Evolutionary conservation across 192 early-diverging fungal species (phyloP), one percentile per base, ranked within the genome.

Genomic region (Backusella australiensis): DNA sequence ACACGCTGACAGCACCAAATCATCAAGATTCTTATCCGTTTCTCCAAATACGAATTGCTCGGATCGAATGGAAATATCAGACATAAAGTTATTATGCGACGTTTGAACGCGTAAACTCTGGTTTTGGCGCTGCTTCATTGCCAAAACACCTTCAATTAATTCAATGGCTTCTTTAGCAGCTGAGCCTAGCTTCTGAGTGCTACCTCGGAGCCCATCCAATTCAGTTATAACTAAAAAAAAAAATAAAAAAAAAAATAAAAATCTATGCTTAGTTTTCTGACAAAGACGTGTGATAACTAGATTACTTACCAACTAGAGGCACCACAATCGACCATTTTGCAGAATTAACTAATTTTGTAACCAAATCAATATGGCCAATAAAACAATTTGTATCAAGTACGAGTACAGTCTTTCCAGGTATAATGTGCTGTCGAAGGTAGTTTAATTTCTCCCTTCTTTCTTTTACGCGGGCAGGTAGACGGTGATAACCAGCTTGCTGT

Each of bases 381-480:
- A 90, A 77, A 56, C 87, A 90, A 77, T 90, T 90, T 21, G 89
- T 90, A 74, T 90, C 89, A 36, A 90, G 78, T 3, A 90, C 83
- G 38, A 90, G 68, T 2, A 74, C 78, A 39, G 89, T 77, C 38
- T 78, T 29, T 65, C 82, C 77, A 34, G 81, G 76, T 39, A 78
- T 23, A 42, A 85, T 70, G 70, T 74, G 49, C 34, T 81, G 73
- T 21, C 46, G 12, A 5, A 77, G 38, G 15, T 35, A 42, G 4
- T 71, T 41, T 26, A 78, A 67, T n/a, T 53, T 49, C 32, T n/a
- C 68, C 32, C 71, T 69, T 23, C 67, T 46, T 69, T 79, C 73
- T 23, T 79, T 72, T 15, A 36, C 73, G 26, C 39, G 78, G 36
- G 68, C n/a, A 32, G 78, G 56, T 35, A 73, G 56, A n/a, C 56